These are phyloP conservation scores for Theobroma cacao DNA, from an alignment of 345 rosid genomes.

Conservation along the genomic window DNA sequence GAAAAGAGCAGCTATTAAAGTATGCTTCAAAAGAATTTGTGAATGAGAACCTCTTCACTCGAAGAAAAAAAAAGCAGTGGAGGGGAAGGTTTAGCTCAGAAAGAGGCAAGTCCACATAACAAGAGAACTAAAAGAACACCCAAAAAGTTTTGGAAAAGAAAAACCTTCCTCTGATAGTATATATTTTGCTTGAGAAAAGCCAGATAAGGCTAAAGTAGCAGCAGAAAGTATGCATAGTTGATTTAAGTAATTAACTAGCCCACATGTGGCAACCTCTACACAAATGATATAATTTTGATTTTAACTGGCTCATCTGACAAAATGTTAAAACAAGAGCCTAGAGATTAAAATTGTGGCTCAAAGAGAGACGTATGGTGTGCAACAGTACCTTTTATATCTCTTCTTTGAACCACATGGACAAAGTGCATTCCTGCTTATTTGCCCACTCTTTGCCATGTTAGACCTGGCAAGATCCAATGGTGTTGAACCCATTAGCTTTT, in stretches of 20 bases:
- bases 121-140: background rate
- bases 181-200: background rate
- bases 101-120: background rate
- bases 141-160: background rate
- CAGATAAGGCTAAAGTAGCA: background rate
- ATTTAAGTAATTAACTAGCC: background rate
- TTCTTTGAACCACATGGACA: conserved; percentile 98
- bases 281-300: background rate
- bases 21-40: conserved; percentile 1
- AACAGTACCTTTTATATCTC: conserved; percentile 78
- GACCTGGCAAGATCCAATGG: conserved; percentile 84
- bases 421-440: conserved; percentile 84
- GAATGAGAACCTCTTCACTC: background rate
- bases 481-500: conserved; percentile 84
- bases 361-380: background rate
- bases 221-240: background rate
- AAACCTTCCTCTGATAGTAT: background rate
- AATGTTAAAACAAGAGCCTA: background rate
- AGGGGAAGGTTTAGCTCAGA: background rate
- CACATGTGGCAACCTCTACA: background rate
- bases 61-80: background rate
- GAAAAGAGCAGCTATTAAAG: background rate
- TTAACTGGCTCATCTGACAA: background rate
- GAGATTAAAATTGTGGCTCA: background rate
- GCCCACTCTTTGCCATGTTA: conserved; percentile 85